Percentiles rank a stretch among this genome's conserved stretches.
These are phyloP conservation scores for Entoloma clypeatum DNA, from an alignment of 1,284 basidiomycete species.

Conservation along the genomic window DNA sequence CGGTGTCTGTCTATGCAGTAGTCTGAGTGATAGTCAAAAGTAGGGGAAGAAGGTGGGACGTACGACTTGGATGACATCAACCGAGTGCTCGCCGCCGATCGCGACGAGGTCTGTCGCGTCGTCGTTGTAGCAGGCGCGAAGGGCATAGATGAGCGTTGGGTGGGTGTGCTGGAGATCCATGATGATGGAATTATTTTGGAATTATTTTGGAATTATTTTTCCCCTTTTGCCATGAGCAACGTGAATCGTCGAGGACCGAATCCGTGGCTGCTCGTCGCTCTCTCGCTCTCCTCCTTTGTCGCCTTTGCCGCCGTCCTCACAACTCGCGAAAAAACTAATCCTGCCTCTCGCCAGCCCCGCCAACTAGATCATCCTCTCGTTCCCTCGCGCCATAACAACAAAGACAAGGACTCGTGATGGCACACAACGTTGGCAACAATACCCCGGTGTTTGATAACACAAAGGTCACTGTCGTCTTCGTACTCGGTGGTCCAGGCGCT, in stretches of 20 bases:
- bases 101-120: constrained; percentile 68
- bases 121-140: constrained; percentile 58
- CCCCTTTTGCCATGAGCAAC: constrained; percentile 5
- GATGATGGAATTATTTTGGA: background rate
- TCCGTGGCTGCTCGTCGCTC: constrained; percentile 55
- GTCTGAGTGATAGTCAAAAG: constrained; percentile 14
- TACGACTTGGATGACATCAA: constrained; percentile 64
- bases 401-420: constrained; percentile 34
- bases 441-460: constrained; percentile 62
- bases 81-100: constrained; percentile 65
- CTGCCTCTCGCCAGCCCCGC: constrained; percentile 59
- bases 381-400: constrained; percentile 54
- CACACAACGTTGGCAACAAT: constrained; percentile 41
- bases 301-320: constrained; percentile 55
- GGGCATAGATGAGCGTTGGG: constrained; percentile 52
- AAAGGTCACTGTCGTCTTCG: constrained; percentile 90
- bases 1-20: constrained; percentile 33
- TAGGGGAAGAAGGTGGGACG: constrained; percentile 25
- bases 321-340: constrained; percentile 51
- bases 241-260: constrained; percentile 47
- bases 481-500: constrained; percentile 96
- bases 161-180: constrained; percentile 62
- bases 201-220: constrained; percentile 4
- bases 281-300: constrained; percentile 53
- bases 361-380: constrained; percentile 64